These are phyloP conservation scores for Millerozyma acaciae DNA, from an alignment of 805 yeast species.

Conservation along the genomic window DNA sequence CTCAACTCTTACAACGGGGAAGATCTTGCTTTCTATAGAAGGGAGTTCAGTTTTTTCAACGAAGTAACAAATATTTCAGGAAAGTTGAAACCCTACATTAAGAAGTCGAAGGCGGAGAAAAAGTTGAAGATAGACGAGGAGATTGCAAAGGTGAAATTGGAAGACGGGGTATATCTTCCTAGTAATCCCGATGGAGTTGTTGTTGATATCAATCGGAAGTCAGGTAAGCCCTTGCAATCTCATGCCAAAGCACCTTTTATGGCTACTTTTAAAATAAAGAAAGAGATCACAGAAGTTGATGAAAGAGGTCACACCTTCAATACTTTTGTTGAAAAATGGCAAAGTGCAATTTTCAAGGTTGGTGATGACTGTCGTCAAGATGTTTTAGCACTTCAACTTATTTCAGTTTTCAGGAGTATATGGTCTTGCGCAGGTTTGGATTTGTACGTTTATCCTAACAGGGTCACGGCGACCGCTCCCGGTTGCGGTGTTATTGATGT, in stretches of 20 bases:
- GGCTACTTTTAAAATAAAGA: constrained; percentile 88
- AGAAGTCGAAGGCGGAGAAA: constrained; percentile 93
- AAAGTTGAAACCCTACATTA: constrained; percentile 88
- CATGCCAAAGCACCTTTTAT: constrained; percentile 98
- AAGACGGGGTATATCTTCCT: constrained; percentile 80
- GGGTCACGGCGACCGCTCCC: constrained; percentile 98
- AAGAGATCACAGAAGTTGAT: constrained; percentile 46
- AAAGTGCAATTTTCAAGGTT: constrained; percentile 95
- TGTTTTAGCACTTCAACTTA: constrained; percentile 85
- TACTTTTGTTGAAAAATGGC: constrained; percentile 67
- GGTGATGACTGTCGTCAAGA: constrained; percentile 99
- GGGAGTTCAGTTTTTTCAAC: constrained; percentile 83
- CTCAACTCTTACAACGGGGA: constrained; percentile 52
- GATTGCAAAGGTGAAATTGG: constrained; percentile 51
- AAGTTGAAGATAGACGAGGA: constrained; percentile 95
- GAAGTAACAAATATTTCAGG: constrained; percentile 94
- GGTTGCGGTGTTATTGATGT: constrained; percentile 99
- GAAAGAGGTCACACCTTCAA: constrained; percentile 29
- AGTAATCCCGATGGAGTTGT: constrained; percentile 96
- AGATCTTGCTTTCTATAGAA: constrained; percentile 67
- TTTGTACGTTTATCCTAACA: constrained; percentile 84
- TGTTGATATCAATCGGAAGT: constrained; percentile 82
- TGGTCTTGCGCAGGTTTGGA: constrained; percentile 89
- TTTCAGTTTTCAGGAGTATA: constrained; percentile 85
- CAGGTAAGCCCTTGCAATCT: constrained; percentile 93